Base-by-base conservation (phyloP, 2,329 filamentous ascomycete genomes). In the Dothidotthia symphoricarpi region DNA sequence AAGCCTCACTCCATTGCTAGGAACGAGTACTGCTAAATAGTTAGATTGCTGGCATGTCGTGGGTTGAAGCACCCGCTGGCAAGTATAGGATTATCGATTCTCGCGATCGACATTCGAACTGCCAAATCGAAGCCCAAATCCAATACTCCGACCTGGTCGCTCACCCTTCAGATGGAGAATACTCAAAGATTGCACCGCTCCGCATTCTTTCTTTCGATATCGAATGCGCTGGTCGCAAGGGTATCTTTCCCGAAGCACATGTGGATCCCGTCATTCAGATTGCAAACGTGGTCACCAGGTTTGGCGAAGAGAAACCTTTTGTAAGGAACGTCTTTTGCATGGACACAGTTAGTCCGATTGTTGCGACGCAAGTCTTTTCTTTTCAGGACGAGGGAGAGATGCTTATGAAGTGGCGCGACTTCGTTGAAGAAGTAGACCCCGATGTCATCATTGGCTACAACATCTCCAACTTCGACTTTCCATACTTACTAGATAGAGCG, bases 361-460 rank as follows among this genome's bases (percentile, higher is more conserved):
- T 96, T 37, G 95, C 95, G 43, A 97, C 93, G 0, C 86, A 98
- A 56, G 83, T 98, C 36, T 75, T 95, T 27, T 85, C 89, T 45
- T 96, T 86, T 51, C 75, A 85, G 13, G 77, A 79, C 28, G 93
- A 98, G 64, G 81, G 85, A 37, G 82, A 89, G 45, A 93, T 98
- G 90, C 75, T 98, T n/a, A 82, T 84, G 69, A 81, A 83, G 28
- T 98, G 93, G 93, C 83, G 86, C 57, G 78, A 94, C 43, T 98
- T 98, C 50, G 68, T 98, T 12, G 77, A 94, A 53, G 82, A 88
- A 56, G 88, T 93, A 1, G 93, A 98, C 52, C 91, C 93, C 0
- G 93, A 98, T 69, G 86, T 98, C 49, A 95, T 98, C 59, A 98
- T 94, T 38, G 93, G 93, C 30, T 98, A 98, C 82, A 98, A 98